phyloP scores from a whole-genome alignment of 75 land plant genomes.

The Sequoiadendron giganteum region DNA sequence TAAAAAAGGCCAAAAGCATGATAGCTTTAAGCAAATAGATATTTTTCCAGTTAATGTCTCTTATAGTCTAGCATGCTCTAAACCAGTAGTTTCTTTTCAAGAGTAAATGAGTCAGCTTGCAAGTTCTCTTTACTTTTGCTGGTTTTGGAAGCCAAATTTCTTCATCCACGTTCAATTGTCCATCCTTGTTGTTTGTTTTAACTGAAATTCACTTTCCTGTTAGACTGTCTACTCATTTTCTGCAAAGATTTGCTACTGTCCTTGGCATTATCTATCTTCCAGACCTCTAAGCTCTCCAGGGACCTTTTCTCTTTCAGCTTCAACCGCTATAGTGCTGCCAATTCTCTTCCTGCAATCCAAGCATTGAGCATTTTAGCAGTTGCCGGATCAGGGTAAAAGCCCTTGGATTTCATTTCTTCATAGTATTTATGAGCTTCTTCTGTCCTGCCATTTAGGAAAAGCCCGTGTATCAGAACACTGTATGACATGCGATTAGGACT shows the following conservation, averaged over 20 bases:
- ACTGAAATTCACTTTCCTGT: not conserved
- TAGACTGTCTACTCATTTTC: not conserved
- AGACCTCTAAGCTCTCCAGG: not conserved
- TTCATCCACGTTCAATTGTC: not conserved
- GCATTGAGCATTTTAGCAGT: constrained; percentile 44
- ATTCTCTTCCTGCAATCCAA: constrained; percentile 25
- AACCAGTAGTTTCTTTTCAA: not conserved
- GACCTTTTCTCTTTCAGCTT: not conserved
- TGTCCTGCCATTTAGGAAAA: constrained; percentile 51
- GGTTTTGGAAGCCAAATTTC: not conserved
- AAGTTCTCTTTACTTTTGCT: not conserved
- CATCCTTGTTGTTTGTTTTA: not conserved
- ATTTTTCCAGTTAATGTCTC: too few species aligned
- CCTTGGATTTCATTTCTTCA: constrained; percentile 52
- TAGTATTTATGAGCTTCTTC: constrained; percentile 50
- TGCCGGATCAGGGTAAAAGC: constrained; percentile 43
- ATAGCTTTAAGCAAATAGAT: not conserved
- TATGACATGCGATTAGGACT: constrained; percentile 50
- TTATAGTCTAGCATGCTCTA: not conserved
- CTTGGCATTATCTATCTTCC: not conserved
- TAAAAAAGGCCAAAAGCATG: not conserved
- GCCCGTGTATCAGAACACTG: constrained; percentile 55
- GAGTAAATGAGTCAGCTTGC: not conserved
- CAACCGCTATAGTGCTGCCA: not conserved
- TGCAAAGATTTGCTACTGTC: not conserved